Conservation (phyloP, 768 basidiomycete species). For the Lactarius hengduanensis region DNA sequence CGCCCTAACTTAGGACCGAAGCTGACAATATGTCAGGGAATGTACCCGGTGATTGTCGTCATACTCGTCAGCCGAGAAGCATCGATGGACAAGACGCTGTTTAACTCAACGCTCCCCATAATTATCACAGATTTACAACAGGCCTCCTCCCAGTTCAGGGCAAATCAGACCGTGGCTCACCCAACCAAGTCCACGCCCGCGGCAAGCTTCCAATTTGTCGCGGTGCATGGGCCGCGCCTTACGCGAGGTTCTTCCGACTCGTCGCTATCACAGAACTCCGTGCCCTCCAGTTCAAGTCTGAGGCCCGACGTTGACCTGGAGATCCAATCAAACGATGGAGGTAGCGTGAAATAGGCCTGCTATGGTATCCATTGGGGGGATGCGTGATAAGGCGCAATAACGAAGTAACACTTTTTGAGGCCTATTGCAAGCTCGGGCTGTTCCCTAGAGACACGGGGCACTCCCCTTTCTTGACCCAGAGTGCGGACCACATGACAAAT, state of each 20-base stretch:
- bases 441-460: background rate
- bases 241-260: background rate
- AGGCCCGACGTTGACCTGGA: background rate
- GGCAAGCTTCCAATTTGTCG: background rate
- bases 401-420: background rate
- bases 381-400: no score
- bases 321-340: no score
- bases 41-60: background rate
- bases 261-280: background rate
- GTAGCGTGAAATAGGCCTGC: background rate
- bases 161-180: background rate
- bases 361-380: background rate
- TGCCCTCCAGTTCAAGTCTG: background rate
- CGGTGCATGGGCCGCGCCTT: background rate
- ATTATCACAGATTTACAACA: background rate
- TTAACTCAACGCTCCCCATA: background rate
- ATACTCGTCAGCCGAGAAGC: slow-evolving; percentile 1
- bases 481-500: background rate
- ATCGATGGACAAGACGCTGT: slow-evolving; percentile 4
- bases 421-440: background rate
- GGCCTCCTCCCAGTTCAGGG: background rate
- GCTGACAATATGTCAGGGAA: background rate
- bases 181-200: background rate
- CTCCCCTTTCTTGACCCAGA: background rate
- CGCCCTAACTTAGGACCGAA: background rate